Evolutionary conservation across 495 filamentous ascomycete species (phyloP).

Genomic region (Aspergillus avenaceus): DNA sequence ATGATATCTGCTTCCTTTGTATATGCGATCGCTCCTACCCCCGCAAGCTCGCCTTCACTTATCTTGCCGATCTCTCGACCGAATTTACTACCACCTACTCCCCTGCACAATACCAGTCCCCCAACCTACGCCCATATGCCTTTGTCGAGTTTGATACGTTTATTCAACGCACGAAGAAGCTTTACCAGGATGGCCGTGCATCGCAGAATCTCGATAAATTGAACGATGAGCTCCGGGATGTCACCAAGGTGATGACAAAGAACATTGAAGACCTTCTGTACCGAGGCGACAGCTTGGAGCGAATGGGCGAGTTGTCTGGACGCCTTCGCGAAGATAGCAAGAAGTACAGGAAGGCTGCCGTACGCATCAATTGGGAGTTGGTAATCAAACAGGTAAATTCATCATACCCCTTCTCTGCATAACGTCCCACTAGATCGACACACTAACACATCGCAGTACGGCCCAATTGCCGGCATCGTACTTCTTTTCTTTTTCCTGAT

Average conservation of each 20-base stretch:
- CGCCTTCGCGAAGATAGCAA: slow-evolving; percentile 84
- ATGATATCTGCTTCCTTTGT: slow-evolving; percentile 82
- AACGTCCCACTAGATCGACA: neutral
- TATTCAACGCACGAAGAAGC: slow-evolving; percentile 86
- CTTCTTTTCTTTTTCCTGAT: slow-evolving; percentile 79
- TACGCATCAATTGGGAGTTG: slow-evolving; percentile 97
- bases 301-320: slow-evolving; percentile 93
- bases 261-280: slow-evolving; percentile 99
- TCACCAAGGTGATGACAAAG: slow-evolving; percentile 99
- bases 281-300: slow-evolving; percentile 87
- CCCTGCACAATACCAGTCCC: slow-evolving; percentile 62
- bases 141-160: slow-evolving; percentile 98
- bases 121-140: slow-evolving; percentile 81
- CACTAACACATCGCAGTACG: slow-evolving; percentile 57
- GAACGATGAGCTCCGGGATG: slow-evolving; percentile 94
- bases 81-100: slow-evolving; percentile 91
- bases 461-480: slow-evolving; percentile 74
- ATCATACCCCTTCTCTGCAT: neutral
- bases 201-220: slow-evolving; percentile 81
- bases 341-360: slow-evolving; percentile 89
- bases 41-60: slow-evolving; percentile 97
- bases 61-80: slow-evolving; percentile 83
- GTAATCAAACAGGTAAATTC: slow-evolving; percentile 77
- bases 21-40: slow-evolving; percentile 93
- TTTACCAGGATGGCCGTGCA: slow-evolving; percentile 90